Evolutionary conservation across 208 protist species (phyloP).

Genomic region (Polymyxa betae): DNA sequence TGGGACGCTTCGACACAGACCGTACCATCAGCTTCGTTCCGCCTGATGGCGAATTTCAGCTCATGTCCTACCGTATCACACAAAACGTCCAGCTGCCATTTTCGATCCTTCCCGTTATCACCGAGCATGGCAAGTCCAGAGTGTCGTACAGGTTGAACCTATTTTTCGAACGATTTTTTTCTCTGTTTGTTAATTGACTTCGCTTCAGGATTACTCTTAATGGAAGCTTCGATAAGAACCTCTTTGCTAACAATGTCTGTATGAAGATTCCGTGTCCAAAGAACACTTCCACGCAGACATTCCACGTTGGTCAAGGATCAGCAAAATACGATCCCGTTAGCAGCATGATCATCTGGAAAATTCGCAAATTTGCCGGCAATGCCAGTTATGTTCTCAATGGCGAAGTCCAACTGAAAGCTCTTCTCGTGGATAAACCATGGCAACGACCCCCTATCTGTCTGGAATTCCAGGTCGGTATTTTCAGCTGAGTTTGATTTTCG

Average conservation of each 20-base stretch:
- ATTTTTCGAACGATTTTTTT: neutral
- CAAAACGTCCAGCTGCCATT: constrained; percentile 90
- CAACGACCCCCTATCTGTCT: constrained; percentile 90
- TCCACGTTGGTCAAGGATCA: constrained; percentile 42
- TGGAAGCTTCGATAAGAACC: constrained; percentile 64
- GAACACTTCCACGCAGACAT: constrained; percentile 67
- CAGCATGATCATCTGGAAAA: constrained; percentile 61
- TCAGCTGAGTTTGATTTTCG: neutral
- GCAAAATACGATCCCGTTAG: constrained; percentile 50
- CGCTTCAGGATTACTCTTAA: constrained; percentile 51
- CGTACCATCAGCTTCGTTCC: constrained; percentile 75
- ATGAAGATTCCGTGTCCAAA: constrained; percentile 70
- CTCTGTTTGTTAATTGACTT: neutral
- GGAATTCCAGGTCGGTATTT: constrained; percentile 81
- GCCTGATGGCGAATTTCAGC: constrained; percentile 89
- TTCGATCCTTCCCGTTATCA: constrained; percentile 84
- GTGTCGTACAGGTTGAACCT: constrained; percentile 51
- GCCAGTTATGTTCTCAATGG: constrained; percentile 82
- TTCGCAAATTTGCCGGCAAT: constrained; percentile 76
- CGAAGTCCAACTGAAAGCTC: constrained; percentile 85
- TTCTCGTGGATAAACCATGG: constrained; percentile 80
- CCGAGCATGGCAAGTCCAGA: constrained; percentile 87
- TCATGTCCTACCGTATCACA: constrained; percentile 91
- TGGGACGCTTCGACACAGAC: constrained; percentile 90
- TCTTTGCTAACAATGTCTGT: constrained; percentile 69